phyloP scores from a whole-genome alignment of 192 early-diverging fungal genomes.

The Backusella luteola region DNA sequence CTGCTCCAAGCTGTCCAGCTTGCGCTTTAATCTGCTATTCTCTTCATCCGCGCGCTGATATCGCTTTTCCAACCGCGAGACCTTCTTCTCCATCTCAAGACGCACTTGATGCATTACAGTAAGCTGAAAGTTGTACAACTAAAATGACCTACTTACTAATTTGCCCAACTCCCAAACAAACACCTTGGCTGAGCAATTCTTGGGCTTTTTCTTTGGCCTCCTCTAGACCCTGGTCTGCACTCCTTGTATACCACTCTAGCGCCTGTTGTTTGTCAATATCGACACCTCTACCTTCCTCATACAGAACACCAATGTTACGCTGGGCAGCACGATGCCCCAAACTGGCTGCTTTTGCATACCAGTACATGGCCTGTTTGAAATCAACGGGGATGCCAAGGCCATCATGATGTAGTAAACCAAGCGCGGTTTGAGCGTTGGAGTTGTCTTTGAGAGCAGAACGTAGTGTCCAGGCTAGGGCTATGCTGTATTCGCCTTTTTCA shows the following conservation, averaged over 20 bases:
- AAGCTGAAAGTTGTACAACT: no score
- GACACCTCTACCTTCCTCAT: neutral
- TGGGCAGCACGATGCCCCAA: neutral
- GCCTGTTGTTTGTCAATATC: neutral
- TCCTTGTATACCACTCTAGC: neutral
- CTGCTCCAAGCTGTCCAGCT: neutral
- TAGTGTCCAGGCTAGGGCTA: neutral
- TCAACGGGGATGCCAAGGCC: neutral
- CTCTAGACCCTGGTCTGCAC: neutral
- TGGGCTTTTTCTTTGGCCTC: neutral
- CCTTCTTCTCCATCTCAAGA: neutral
- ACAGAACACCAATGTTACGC: neutral
- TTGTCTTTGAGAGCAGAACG: neutral
- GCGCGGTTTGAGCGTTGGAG: neutral
- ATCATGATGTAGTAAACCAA: neutral
- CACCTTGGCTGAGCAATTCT: neutral
- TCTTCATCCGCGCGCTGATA: neutral
- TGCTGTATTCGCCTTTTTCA: neutral
- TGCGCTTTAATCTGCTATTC: neutral
- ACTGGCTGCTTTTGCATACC: neutral
- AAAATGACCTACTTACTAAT: neutral
- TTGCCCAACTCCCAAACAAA: neutral
- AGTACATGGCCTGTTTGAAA: neutral
- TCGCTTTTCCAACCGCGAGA: neutral
- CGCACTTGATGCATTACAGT: neutral